Conservation (phyloP, 305 asterid genomes). For the Rubia balearica region DNA sequence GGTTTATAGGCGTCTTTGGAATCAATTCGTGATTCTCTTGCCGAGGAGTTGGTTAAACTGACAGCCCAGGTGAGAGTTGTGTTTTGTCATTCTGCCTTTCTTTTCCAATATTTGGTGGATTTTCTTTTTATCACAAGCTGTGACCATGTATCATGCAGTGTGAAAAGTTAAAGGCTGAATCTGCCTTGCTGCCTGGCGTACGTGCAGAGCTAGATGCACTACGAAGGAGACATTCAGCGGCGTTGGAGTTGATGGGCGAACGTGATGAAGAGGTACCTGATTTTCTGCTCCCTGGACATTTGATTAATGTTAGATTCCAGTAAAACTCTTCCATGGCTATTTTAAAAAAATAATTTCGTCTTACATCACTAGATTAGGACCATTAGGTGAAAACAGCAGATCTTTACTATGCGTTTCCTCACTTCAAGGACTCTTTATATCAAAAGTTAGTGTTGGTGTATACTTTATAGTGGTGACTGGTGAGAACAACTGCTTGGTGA, state of each 20-base stretch:
- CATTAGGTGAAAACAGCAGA: not conserved
- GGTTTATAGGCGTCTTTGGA: conserved; percentile 72
- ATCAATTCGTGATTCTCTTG: conserved; percentile 87
- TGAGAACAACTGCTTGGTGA: not conserved
- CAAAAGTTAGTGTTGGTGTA: not conserved
- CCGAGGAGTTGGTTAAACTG: conserved; percentile 90
- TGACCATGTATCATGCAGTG: conserved; percentile 41
- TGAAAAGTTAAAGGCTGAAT: conserved; percentile 77
- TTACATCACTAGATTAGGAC: not conserved
- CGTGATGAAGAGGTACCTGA: conserved; percentile 94
- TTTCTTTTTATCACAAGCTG: conserved; percentile 8
- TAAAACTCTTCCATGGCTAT: not conserved
- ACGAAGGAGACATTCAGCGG: conserved; percentile 89
- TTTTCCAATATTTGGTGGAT: conserved; percentile 5
- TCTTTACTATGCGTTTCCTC: not conserved
- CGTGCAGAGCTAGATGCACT: conserved; percentile 93
- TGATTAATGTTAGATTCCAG: not conserved
- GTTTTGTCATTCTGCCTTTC: not conserved
- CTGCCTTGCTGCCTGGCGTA: conserved; percentile 70
- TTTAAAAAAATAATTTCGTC: not conserved
- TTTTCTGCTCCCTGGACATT: not conserved
- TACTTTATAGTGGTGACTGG: too few relatives aligned
- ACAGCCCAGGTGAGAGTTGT: conserved; percentile 58
- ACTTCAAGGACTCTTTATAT: not conserved
- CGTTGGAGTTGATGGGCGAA: conserved; percentile 98